Conservation (phyloP, 108 stramenopile genomes). For the Aurantiochytrium sp. region DNA sequence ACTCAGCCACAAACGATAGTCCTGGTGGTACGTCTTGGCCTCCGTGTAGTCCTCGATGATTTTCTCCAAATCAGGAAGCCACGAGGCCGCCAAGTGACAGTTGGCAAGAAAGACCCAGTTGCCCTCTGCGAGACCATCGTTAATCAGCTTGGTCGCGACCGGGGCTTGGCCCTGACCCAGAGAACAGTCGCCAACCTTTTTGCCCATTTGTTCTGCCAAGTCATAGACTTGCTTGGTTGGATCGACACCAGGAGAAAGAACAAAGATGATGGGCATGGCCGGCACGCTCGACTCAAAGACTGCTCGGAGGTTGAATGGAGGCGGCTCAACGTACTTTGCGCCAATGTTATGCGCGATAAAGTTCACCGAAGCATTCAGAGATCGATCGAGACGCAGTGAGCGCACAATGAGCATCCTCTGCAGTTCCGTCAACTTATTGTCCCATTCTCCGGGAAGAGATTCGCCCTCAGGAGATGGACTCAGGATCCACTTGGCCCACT, state of each 20-base stretch:
- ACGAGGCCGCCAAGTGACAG: constrained; percentile 57
- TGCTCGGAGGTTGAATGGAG: constrained; percentile 42
- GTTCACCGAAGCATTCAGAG: constrained; percentile 42
- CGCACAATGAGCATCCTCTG: constrained; percentile 51
- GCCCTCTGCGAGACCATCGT: constrained; percentile 35
- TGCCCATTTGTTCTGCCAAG: constrained; percentile 20
- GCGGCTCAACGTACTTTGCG: constrained; percentile 48
- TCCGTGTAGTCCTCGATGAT: constrained; percentile 36
- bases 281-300: constrained; percentile 32
- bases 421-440: constrained; percentile 46
- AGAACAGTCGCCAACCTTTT: constrained; percentile 39
- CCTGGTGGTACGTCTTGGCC: constrained; percentile 16
- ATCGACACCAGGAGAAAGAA: constrained; percentile 61
- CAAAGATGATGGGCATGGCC: constrained; percentile 49
- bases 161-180: constrained; percentile 62
- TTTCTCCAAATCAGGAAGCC: constrained; percentile 62
- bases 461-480: constrained; percentile 42
- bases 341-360: constrained; percentile 52
- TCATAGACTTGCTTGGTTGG: constrained; percentile 47
- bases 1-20: constrained; percentile 57
- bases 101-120: constrained; percentile 59
- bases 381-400: constrained; percentile 46
- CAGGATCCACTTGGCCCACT: constrained; percentile 56
- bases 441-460: constrained; percentile 56
- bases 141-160: constrained; percentile 40